Percentiles rank a stretch among this genome's conserved stretches.
These are phyloP conservation scores for Phytophthora kernoviae DNA, from an alignment of 352 stramenopile species.

Conservation along the genomic window DNA sequence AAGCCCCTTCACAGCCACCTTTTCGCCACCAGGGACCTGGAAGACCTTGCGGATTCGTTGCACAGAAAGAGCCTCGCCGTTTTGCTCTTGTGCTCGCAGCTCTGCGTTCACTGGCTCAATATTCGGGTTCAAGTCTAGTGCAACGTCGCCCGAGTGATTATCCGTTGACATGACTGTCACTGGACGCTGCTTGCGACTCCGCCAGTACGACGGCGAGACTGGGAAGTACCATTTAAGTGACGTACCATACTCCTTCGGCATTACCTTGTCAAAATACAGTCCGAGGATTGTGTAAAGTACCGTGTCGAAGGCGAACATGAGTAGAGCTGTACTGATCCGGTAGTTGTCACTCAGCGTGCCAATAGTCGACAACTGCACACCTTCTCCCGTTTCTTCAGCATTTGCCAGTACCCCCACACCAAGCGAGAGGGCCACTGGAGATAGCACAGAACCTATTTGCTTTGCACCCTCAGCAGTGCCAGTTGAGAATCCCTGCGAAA, in stretches of 20 bases:
- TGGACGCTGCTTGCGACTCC: conserved; percentile 5
- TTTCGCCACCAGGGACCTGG: conserved; percentile 72
- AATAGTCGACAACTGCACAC: conserved; percentile 52
- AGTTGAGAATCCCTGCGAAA: conserved; percentile 44
- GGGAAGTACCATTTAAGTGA: conserved; percentile 92
- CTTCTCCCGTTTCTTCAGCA: conserved; percentile 45
- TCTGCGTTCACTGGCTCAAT: conserved; percentile 49
- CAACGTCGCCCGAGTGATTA: conserved; percentile 27
- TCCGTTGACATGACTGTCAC: conserved; percentile 4
- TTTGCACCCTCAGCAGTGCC: conserved; percentile 34
- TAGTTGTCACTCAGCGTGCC: conserved; percentile 49
- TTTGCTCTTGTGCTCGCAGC: conserved; percentile 50
- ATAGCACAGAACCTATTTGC: conserved; percentile 49
- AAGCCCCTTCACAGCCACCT: conserved; percentile 87
- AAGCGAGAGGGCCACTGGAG: conserved; percentile 63
- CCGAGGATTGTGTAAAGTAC: conserved; percentile 89
- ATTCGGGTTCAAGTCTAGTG: conserved; percentile 47
- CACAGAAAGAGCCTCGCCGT: conserved; percentile 57
- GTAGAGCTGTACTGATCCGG: conserved; percentile 49
- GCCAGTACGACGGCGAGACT: conserved; percentile 53
- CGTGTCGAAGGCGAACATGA: conserved; percentile 84
- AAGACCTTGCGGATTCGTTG: conserved; percentile 81
- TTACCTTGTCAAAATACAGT: conserved; percentile 89
- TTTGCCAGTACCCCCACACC: conserved; percentile 58
- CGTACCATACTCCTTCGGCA: conserved; percentile 92